These are phyloP conservation scores for Trichoderma koningiopsis DNA, from an alignment of 2,329 filamentous ascomycete genomes.

Conservation along the genomic window DNA sequence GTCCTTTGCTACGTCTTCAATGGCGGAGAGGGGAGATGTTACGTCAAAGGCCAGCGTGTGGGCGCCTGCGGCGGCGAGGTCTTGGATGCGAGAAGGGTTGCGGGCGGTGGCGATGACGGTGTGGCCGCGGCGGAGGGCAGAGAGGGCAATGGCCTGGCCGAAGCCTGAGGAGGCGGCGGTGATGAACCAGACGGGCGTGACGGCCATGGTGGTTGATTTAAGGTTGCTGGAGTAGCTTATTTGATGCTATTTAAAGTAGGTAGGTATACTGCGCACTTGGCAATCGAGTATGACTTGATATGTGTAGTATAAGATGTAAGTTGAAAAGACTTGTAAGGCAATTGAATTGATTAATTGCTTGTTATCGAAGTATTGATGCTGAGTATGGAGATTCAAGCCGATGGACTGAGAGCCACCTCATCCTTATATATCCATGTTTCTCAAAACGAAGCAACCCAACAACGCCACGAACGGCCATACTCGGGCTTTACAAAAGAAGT, in stretches of 20 bases:
- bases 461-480: not conserved
- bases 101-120: conserved; percentile 55
- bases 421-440: not conserved
- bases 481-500: not conserved
- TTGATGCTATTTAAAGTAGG: not conserved
- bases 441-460: not conserved
- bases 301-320: no score
- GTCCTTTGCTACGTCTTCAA: conserved; percentile 42
- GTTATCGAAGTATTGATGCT: not conserved
- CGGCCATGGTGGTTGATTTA: conserved; percentile 1
- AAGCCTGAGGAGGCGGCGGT: conserved; percentile 55
- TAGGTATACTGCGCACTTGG: no score
- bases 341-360: not conserved
- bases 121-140: conserved; percentile 50
- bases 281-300: no score
- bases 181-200: conserved; percentile 53
- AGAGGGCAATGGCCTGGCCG: conserved; percentile 47
- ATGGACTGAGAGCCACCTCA: not conserved
- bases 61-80: conserved; percentile 49
- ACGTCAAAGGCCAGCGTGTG: conserved; percentile 50
- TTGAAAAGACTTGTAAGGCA: not conserved
- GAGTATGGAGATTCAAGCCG: not conserved
- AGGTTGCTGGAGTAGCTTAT: not conserved
- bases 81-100: conserved; percentile 41
- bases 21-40: conserved; percentile 41